phyloP scores from a whole-genome alignment of 192 early-diverging fungal genomes.

The Podila horticola region DNA sequence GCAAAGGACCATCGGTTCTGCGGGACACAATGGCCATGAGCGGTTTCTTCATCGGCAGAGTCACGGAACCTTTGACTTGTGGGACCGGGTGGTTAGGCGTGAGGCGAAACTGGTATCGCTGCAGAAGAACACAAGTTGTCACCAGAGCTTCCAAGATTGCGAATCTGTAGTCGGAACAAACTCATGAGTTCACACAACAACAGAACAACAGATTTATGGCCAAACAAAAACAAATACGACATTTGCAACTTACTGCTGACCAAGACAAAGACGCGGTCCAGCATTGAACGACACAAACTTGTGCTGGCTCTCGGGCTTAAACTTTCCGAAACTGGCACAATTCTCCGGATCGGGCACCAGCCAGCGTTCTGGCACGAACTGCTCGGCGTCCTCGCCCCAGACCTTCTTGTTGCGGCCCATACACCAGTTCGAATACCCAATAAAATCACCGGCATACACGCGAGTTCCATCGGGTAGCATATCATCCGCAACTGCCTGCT shows the following conservation, averaged over 20 bases:
- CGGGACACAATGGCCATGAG: not conserved
- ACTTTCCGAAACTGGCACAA: conserved; percentile 24
- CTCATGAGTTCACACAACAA: no score
- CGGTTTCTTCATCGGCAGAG: not conserved
- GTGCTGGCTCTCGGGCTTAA: conserved; percentile 41
- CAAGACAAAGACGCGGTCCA: conserved; percentile 58
- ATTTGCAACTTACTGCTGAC: not conserved
- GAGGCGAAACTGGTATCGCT: not conserved
- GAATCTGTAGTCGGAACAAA: not conserved
- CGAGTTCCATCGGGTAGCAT: conserved; percentile 71
- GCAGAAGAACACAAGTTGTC: not conserved
- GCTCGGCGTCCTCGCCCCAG: conserved; percentile 61
- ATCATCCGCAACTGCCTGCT: conserved; percentile 64
- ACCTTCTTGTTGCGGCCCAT: conserved; percentile 63
- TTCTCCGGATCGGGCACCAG: conserved; percentile 7
- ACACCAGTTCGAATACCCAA: conserved; percentile 60
- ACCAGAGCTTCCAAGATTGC: not conserved
- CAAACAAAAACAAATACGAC: not conserved
- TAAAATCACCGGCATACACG: conserved; percentile 60
- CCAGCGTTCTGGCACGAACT: conserved; percentile 68
- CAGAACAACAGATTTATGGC: no score
- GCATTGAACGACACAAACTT: conserved; percentile 68
- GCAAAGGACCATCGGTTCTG: no score
- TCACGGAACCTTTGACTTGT: not conserved
- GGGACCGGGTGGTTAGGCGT: not conserved